A percentile compares a stretch with the other conserved stretches of the same genome.
These are phyloP conservation scores for Malassezia furfur DNA, from an alignment of 1,284 basidiomycete species.

Conservation along the genomic window DNA sequence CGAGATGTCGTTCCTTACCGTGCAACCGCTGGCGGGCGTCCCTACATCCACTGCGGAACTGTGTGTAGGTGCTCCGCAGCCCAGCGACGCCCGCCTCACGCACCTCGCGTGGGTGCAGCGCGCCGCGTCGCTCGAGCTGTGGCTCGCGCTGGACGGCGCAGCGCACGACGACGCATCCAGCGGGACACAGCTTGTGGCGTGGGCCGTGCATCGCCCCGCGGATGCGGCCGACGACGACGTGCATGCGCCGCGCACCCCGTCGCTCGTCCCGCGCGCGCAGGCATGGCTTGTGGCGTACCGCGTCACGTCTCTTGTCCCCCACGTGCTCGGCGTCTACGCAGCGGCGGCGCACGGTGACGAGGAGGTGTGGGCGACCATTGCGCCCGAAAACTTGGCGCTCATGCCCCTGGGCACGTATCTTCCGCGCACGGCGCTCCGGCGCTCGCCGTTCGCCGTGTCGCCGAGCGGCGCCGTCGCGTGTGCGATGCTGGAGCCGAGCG, in stretches of 20 bases:
- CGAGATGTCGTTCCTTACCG: conserved; percentile 5
- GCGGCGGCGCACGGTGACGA: background rate
- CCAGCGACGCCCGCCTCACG: background rate
- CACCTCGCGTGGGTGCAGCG: background rate
- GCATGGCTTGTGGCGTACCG: background rate
- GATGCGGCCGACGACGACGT: background rate
- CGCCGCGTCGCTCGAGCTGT: background rate
- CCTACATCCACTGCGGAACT: background rate
- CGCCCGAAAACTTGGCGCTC: background rate
- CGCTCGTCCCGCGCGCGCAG: background rate
- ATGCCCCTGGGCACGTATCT: background rate
- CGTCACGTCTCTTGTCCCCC: background rate
- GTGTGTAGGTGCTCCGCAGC: background rate
- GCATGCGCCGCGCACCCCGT: background rate
- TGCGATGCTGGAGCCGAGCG: background rate
- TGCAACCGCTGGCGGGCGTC: background rate
- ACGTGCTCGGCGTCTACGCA: background rate
- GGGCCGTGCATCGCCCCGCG: background rate
- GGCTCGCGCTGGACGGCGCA: background rate
- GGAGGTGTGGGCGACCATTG: conserved; percentile 3
- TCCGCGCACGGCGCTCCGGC: background rate
- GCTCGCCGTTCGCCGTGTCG: conserved; percentile 2
- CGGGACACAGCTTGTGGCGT: background rate
- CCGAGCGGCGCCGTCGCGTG: conserved; percentile 2
- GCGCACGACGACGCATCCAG: background rate